Evolutionary conservation across 352 stramenopile genomes (phyloP).

Genomic region (Phytopythium delawarense): DNA sequence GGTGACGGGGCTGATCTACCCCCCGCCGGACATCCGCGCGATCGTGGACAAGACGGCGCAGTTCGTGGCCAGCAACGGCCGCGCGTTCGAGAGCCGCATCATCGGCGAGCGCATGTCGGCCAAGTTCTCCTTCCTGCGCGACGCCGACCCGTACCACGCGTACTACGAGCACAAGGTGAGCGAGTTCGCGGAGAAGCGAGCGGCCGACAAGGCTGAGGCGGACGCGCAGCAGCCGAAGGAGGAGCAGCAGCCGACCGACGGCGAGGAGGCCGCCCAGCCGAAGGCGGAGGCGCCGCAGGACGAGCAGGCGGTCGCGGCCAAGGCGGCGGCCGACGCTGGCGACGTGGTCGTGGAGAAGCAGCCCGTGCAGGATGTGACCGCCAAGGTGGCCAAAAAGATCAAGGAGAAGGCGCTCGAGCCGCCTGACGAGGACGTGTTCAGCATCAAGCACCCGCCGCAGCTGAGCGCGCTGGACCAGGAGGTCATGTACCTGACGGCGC

Average conservation of each 20-base stretch:
- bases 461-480: conserved; percentile 94
- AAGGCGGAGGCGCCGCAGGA: conserved; percentile 1
- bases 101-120: conserved; percentile 92
- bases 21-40: conserved; percentile 96
- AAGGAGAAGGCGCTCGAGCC: conserved; percentile 82
- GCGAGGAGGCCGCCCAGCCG: not conserved
- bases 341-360: conserved; percentile 84
- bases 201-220: conserved; percentile 19
- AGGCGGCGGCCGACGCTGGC: conserved; percentile 18
- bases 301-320: conserved; percentile 19
- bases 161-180: conserved; percentile 98
- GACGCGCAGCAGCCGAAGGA: conserved; percentile 12
- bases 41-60: conserved; percentile 98
- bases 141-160: conserved; percentile 94
- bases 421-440: conserved; percentile 69
- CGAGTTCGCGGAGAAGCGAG: conserved; percentile 60
- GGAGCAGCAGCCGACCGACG: conserved; percentile 8
- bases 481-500: conserved; percentile 97
- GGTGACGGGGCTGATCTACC: conserved; percentile 94
- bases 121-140: conserved; percentile 97
- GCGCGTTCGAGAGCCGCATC: conserved; percentile 97
- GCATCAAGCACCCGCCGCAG: conserved; percentile 85
- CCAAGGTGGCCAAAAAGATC: conserved; percentile 89
- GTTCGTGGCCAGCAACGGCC: conserved; percentile 98
- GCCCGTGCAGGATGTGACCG: conserved; percentile 73